A percentile compares a stretch with the other conserved stretches of the same genome.
Evolutionary conservation across 169 alveolate species (phyloP).

Genomic region (Cryptosporidium andersoni): DNA sequence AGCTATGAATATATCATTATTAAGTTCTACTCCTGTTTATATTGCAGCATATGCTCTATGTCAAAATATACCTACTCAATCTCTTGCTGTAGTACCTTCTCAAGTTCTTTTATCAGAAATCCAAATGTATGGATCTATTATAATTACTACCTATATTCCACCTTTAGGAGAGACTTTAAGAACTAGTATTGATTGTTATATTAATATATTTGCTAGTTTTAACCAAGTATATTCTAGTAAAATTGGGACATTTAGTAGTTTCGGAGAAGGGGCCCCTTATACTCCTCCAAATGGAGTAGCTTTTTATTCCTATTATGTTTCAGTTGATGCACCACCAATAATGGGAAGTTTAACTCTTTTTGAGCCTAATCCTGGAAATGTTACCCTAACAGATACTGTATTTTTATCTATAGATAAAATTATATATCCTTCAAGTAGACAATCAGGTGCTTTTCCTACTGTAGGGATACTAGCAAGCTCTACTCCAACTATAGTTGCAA

Average conservation of each 20-base stretch:
- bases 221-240: constrained; percentile 33
- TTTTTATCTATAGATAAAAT: constrained; percentile 25
- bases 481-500: constrained; percentile 4
- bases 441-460: constrained; percentile 64
- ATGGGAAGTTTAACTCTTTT: constrained; percentile 28
- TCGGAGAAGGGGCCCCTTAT: constrained; percentile 64
- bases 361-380: constrained; percentile 34
- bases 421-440: constrained; percentile 27
- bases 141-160: constrained; percentile 56
- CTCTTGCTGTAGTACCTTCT: constrained; percentile 17
- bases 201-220: constrained; percentile 54
- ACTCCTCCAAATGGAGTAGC: constrained; percentile 60
- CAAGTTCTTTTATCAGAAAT: constrained; percentile 21
- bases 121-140: constrained; percentile 18
- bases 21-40: constrained; percentile 45
- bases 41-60: constrained; percentile 38
- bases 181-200: constrained; percentile 40
- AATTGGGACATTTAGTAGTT: constrained; percentile 67
- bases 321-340: constrained; percentile 58
- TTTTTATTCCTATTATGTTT: constrained; percentile 36
- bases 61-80: constrained; percentile 54
- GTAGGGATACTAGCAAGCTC: constrained; percentile 50
- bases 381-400: constrained; percentile 43
- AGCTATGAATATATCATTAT: constrained; percentile 31
- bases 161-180: constrained; percentile 45